Base-by-base conservation (phyloP, 768 basidiomycete genomes). In the Dacryopinax primogenitus region DNA sequence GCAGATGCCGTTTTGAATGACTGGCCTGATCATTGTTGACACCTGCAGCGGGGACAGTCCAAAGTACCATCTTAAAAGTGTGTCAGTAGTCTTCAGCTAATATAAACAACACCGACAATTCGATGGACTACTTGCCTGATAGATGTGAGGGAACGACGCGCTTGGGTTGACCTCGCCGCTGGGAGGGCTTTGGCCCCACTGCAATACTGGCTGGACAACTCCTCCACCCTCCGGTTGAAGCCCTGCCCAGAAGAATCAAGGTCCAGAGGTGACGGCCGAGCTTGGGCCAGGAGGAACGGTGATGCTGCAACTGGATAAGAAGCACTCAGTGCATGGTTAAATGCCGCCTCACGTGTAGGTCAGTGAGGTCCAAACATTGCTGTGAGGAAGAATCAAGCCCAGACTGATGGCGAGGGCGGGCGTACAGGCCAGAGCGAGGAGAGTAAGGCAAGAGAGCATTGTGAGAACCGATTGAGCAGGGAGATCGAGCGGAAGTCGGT, bases 161-260 rank as follows among this genome's bases (percentile, higher is more conserved):
- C 41, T 63, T 9, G 33, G 33, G 62, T 63, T 63, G 9, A 63
- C 62, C 35, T 63, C 30, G 34, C 23, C n/a, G 12, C 35, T 37
- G 9, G 28, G 30, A 18, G 62, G 26, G n/a, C 26, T 37, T 28
- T 33, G 18, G 18, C 58, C 58, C 30, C 28, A 63, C 13, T 30
- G 30, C 33, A 63, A 23, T 16, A 63, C 62, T 7, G 62, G 62
- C 62, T 63, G 62, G n/a, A 63, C 35, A 21, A 63, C 62, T 6
- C 62, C 62, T 7, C 62, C 62, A 18, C 41, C 41, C 6, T 15
- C 18, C 7, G 41, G 41, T 18, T 44, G 41, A 18, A 44, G 16
- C 18, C 41, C 41, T 7, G 41, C 41, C 41, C 41, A 44, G 41
- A 44, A 44, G 41, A 44, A 44, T 37, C 62, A 63, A 3, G 62